Evolutionary conservation across 345 rosid genomes (phyloP).

Genomic region (Eutrema heterophyllum): DNA sequence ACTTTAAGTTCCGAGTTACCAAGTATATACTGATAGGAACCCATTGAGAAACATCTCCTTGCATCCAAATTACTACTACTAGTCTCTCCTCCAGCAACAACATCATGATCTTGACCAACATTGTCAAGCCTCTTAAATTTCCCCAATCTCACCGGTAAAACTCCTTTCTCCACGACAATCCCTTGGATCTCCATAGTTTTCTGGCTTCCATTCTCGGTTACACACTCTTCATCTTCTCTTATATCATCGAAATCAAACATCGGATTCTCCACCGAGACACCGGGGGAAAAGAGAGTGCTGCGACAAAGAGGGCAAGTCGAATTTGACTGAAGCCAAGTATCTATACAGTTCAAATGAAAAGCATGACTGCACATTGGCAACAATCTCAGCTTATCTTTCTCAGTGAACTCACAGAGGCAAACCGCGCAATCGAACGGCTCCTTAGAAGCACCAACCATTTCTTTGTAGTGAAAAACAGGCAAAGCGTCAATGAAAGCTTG

Average conservation of each 20-base stretch:
- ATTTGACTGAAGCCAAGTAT: conserved; percentile 83
- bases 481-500: conserved; percentile 87
- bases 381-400: conserved; percentile 75
- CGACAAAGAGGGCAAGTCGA: conserved; percentile 85
- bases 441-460: conserved; percentile 54
- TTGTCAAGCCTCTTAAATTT: conserved; percentile 55
- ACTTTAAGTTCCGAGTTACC: conserved; percentile 62
- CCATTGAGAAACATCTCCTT: conserved; percentile 84
- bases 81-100: conserved; percentile 60
- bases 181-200: conserved; percentile 61
- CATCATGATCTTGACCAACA: conserved; percentile 20
- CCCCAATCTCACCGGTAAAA: conserved; percentile 74
- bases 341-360: conserved; percentile 77
- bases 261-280: conserved; percentile 63
- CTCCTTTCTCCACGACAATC: conserved; percentile 54
- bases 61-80: conserved; percentile 82
- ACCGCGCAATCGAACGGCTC: conserved; percentile 92
- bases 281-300: conserved; percentile 62
- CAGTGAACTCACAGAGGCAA: conserved; percentile 79
- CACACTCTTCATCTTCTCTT: conserved; percentile 56
- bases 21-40: conserved; percentile 77
- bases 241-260: conserved; percentile 61
- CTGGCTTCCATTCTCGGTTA: conserved; percentile 38
- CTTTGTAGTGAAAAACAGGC: conserved; percentile 76
- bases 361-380: conserved; percentile 89